A percentile compares a stretch with the other conserved stretches of the same genome.
Evolutionary conservation across 2,329 filamentous ascomycete species (phyloP).

Genomic region (Venturia effusa): DNA sequence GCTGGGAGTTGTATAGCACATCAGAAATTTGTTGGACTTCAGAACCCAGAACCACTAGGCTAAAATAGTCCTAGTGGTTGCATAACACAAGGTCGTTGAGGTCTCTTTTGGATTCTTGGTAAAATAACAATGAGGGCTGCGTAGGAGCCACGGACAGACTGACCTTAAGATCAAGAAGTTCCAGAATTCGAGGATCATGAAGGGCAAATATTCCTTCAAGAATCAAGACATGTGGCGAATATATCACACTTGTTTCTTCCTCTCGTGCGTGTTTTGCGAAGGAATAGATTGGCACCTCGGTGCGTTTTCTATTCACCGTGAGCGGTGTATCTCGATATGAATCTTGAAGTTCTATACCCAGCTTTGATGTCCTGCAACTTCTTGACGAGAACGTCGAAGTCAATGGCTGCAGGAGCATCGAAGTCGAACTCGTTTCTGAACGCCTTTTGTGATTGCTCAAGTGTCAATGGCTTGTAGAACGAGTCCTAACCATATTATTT

Average conservation of each 20-base stretch:
- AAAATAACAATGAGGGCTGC: slow-evolving; percentile 16
- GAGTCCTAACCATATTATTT: slow-evolving; percentile 58
- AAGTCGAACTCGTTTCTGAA: slow-evolving; percentile 94
- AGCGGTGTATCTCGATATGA: background rate
- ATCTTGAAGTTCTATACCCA: slow-evolving; percentile 52
- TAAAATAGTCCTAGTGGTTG: background rate
- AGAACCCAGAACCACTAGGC: background rate
- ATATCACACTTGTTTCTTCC: slow-evolving; percentile 73
- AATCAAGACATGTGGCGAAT: slow-evolving; percentile 91
- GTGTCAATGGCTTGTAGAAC: slow-evolving; percentile 83
- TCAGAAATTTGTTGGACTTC: no score
- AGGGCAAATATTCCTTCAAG: slow-evolving; percentile 93
- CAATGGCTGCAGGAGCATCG: slow-evolving; percentile 85
- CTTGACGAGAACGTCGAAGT: slow-evolving; percentile 81
- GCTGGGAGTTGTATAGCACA: background rate
- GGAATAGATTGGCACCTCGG: slow-evolving; percentile 90
- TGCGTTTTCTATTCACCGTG: slow-evolving; percentile 52
- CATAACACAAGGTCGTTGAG: background rate
- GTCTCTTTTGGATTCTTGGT: background rate
- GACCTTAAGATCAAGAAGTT: slow-evolving; percentile 83
- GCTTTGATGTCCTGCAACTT: slow-evolving; percentile 75
- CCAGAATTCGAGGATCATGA: slow-evolving; percentile 74
- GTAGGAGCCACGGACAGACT: background rate
- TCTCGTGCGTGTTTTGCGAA: slow-evolving; percentile 83
- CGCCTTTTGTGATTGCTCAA: slow-evolving; percentile 67